Base-by-base conservation (phyloP, 805 yeast species). In the Candida corydali region DNA sequence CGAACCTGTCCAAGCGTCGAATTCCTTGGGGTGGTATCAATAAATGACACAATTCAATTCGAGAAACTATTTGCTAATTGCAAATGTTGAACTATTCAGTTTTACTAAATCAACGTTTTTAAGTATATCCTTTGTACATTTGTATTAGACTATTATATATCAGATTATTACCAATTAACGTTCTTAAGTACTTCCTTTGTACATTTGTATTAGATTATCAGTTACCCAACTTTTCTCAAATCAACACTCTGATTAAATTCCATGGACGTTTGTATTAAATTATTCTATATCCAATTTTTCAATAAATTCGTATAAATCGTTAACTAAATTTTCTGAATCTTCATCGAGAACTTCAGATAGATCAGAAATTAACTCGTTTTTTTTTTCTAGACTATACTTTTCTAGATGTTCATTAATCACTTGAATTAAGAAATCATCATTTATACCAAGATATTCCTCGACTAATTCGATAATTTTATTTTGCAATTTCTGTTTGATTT, bases 1-100 rank as follows among this genome's bases (percentile, higher is more conserved):
- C 6, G 75, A 73, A 38, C 91, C 91, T 8, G 81, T 81, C 25
- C 79, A 81, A 38, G 72, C 82, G 3, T 76, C 77, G 42, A 82
- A 80, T 54, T 81, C 91, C 2, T 63, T 82, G 41, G 89, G 89
- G 23, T 82, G 89, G 89, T 40, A 52, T 14, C 26, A 24, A 7
- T 24, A 40, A 39, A 19, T 46, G 38, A 32, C 22, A 15, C n/a
- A n/a, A n/a, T n/a, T n/a, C n/a, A n/a, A n/a, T n/a, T n/a, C n/a
- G n/a, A n/a, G 9, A 7, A 20, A 20, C 23, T 20, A 20, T 20
- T 20, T 20, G 23, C 9, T 7, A 20, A 7, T 20, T 11, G 29
- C 10, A 32, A 25, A 20, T 20, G 23, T 25, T 25, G 12, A 25
- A 10, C 25, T 8, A 22, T 22, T 22, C 25, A 22, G 25, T 22